Conservation (phyloP, 192 early-diverging fungal species). For the Linnemannia elongata region DNA sequence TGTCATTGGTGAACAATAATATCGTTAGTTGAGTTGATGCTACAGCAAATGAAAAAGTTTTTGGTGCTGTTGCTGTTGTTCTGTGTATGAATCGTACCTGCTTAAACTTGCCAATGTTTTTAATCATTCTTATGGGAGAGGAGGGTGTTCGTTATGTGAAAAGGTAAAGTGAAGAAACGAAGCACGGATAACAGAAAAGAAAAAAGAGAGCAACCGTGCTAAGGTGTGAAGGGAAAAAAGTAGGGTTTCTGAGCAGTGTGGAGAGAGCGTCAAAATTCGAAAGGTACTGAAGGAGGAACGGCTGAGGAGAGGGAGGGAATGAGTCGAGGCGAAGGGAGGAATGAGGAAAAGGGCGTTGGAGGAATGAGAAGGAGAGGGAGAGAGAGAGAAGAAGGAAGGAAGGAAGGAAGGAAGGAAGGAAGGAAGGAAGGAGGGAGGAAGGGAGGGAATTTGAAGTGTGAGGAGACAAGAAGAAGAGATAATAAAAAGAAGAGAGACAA, state of each 20-base stretch:
- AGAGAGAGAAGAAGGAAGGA: too few relatives aligned
- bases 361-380: too few relatives aligned
- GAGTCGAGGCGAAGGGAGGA: not conserved
- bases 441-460: too few relatives aligned
- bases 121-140: conserved; percentile 26
- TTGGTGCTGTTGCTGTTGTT: not conserved
- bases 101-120: conserved; percentile 50
- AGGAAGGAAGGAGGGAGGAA: too few relatives aligned
- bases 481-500: too few relatives aligned
- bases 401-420: too few relatives aligned
- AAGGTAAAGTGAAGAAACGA: not conserved
- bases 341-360: not conserved
- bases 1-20: not conserved
- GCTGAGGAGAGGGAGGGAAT: not conserved
- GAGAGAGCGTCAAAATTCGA: not conserved
- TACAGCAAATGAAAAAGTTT: not conserved
- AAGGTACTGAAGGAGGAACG: not conserved
- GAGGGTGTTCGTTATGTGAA: not conserved
- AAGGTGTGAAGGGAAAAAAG: not conserved
- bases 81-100: conserved; percentile 15
- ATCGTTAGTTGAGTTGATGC: not conserved
- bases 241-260: conserved; percentile 5
- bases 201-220: not conserved
- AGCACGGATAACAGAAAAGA: not conserved
- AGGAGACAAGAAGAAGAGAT: too few relatives aligned